These are phyloP conservation scores for Nemania sp. DNA, from an alignment of 2,329 filamentous ascomycete genomes.

Conservation along the genomic window DNA sequence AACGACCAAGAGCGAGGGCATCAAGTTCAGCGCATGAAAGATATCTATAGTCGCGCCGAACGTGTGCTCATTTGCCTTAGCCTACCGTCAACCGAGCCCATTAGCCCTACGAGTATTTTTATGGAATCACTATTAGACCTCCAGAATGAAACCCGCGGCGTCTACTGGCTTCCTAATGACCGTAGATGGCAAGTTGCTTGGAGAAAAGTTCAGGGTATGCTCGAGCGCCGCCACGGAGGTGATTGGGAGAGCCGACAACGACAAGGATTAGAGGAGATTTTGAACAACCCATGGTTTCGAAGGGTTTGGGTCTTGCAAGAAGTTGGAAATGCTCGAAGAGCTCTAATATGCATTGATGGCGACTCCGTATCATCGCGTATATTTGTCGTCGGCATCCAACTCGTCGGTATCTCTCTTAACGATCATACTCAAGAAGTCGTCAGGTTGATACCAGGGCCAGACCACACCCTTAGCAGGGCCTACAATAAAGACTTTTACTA, in stretches of 20 bases:
- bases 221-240: no score
- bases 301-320: constrained; percentile 8
- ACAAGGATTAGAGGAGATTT: not conserved
- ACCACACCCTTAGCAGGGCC: no score
- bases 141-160: not conserved
- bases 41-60: constrained; percentile 1
- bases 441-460: not conserved
- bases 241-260: not conserved
- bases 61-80: constrained; percentile 8
- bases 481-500: not conserved
- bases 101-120: not conserved
- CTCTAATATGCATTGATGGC: not conserved
- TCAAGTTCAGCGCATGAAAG: constrained; percentile 9
- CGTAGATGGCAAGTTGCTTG: not conserved
- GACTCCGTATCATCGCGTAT: not conserved
- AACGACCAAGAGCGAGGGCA: not conserved
- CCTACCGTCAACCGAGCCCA: not conserved
- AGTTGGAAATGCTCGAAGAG: not conserved
- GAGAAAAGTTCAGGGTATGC: not conserved
- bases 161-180: not conserved
- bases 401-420: not conserved
- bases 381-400: not conserved
- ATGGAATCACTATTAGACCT: not conserved
- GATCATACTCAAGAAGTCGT: not conserved
- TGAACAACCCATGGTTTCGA: not conserved